Percentiles rank a stretch among this genome's conserved stretches.
These are phyloP conservation scores for Lavandula angustifolia DNA, from an alignment of 257 asterid genomes.

Conservation along the genomic window DNA sequence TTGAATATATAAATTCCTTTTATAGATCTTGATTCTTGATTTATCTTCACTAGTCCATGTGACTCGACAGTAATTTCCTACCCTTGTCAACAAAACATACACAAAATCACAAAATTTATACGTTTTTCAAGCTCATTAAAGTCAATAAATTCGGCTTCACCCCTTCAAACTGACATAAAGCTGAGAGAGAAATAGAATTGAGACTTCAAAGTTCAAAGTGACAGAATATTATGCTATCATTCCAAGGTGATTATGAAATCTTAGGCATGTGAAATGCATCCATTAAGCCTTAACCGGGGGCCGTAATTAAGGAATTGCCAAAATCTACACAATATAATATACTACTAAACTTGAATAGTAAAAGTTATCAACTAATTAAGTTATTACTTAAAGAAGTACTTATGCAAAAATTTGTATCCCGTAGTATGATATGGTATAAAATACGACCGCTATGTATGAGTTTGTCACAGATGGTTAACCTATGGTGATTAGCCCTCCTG, in stretches of 20 bases:
- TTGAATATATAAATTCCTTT: too few species aligned
- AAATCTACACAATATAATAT: too few species aligned
- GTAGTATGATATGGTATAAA: too few species aligned
- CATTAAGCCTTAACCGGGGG: constrained; percentile 27
- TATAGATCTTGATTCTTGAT: background rate
- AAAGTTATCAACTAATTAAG: too few species aligned
- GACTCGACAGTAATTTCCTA: constrained; percentile 1
- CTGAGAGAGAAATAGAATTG: background rate
- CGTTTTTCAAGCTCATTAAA: background rate
- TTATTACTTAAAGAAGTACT: too few species aligned
- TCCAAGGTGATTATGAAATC: constrained; percentile 26
- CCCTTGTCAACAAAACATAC: background rate
- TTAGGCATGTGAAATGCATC: constrained; percentile 32
- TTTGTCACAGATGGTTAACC: too few species aligned
- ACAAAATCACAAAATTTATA: background rate
- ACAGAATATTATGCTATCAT: background rate
- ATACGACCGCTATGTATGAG: too few species aligned
- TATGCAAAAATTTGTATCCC: too few species aligned
- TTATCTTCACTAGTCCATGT: constrained; percentile 22
- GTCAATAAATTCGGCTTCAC: constrained; percentile 28
- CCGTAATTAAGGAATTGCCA: constrained; percentile 28
- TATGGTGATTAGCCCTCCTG: too few species aligned
- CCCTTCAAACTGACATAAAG: constrained; percentile 22
- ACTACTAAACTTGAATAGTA: too few species aligned
- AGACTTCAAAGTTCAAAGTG: constrained; percentile 1